Evolutionary conservation across 106 monocot genomes (phyloP).

Genomic region (Dendrobium catenatum): DNA sequence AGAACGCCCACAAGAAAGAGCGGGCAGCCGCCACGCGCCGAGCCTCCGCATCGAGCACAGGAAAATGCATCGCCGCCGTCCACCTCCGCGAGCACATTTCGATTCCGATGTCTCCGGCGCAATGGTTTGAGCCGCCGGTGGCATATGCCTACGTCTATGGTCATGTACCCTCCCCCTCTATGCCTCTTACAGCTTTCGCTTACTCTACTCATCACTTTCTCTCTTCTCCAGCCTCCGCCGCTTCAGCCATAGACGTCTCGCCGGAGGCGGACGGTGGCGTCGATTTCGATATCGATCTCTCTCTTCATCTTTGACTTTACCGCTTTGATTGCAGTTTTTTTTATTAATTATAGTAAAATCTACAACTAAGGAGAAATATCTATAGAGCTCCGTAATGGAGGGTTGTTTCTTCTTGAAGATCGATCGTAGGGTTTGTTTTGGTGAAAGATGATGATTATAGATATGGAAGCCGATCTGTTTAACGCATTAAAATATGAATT

Average conservation of each 20-base stretch:
- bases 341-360: not conserved
- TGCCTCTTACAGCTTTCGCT: not conserved
- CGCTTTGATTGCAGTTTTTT: not conserved
- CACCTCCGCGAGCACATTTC: not conserved
- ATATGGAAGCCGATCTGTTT: not conserved
- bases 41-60: not conserved
- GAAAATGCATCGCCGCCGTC: not conserved
- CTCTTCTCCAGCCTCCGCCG: not conserved
- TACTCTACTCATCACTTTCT: not conserved
- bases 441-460: not conserved
- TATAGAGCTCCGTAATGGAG: not conserved
- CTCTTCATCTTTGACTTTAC: not conserved
- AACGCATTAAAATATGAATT: not conserved
- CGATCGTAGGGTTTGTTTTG: not conserved
- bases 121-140: not conserved
- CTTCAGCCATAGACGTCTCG: not conserved
- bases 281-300: not conserved
- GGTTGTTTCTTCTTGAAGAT: not conserved
- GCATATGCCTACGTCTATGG: not conserved
- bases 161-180: not conserved
- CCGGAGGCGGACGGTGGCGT: not conserved
- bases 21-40: constrained; percentile 6
- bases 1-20: constrained; percentile 19
- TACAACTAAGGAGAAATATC: not conserved
- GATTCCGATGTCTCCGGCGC: not conserved